Evolutionary conservation across 108 stramenopile genomes (phyloP).

Genomic region (Nitzschia sp.): DNA sequence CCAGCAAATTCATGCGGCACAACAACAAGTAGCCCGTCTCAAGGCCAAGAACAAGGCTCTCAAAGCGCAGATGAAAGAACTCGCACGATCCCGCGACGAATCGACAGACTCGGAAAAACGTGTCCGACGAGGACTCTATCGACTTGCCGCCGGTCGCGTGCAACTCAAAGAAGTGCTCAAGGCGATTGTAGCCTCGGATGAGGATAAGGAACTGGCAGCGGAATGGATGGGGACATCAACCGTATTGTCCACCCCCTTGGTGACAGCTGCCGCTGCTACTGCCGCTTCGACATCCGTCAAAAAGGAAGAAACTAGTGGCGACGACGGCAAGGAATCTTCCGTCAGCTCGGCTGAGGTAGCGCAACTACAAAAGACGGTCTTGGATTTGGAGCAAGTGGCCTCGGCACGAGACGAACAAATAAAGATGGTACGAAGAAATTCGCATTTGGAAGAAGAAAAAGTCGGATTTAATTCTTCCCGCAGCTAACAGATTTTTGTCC

Average conservation of each 20-base stretch:
- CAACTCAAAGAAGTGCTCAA: constrained; percentile 71
- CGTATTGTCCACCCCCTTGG: constrained; percentile 3
- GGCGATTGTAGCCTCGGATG: constrained; percentile 51
- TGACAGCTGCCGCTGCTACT: neutral
- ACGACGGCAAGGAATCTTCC: constrained; percentile 16
- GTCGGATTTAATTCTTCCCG: neutral
- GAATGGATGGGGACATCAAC: constrained; percentile 34
- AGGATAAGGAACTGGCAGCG: constrained; percentile 51
- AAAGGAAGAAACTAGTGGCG: neutral
- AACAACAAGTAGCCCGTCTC: constrained; percentile 19
- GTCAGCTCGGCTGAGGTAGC: constrained; percentile 41
- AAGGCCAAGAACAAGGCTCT: constrained; percentile 28
- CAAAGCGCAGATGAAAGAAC: constrained; percentile 59
- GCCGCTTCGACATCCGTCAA: neutral
- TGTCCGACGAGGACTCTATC: constrained; percentile 77
- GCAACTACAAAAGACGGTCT: constrained; percentile 51
- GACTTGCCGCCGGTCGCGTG: constrained; percentile 66
- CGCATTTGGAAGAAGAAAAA: neutral
- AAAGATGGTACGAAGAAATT: constrained; percentile 55
- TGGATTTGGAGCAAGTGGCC: constrained; percentile 60
- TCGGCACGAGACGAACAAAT: constrained; percentile 65
- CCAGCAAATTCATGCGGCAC: constrained; percentile 5
- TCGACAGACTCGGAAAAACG: constrained; percentile 62
- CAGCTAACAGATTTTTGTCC: neutral
- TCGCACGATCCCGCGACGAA: constrained; percentile 69